These are phyloP conservation scores for Cytospora mali DNA, from an alignment of 2,329 filamentous ascomycete species.

Conservation along the genomic window DNA sequence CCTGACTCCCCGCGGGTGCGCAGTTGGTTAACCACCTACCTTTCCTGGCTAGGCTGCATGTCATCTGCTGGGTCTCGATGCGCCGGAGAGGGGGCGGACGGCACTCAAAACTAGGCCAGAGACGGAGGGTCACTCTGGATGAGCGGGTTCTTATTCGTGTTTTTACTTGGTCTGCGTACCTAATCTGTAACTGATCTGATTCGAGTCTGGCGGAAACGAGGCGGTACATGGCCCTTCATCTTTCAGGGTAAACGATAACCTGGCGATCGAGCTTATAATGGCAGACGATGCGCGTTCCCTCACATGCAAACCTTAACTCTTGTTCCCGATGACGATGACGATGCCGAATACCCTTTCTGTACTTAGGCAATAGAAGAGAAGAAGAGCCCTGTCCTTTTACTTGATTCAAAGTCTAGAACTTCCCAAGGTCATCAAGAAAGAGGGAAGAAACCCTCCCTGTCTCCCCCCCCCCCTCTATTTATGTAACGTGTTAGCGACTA, in stretches of 20 bases:
- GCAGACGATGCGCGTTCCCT: no score
- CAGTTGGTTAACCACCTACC: conserved; percentile 19
- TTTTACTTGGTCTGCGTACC: not conserved
- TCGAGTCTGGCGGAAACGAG: not conserved
- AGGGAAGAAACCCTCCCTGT: not conserved
- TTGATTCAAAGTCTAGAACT: no score
- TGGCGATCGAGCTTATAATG: not conserved
- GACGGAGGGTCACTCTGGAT: conserved; percentile 22
- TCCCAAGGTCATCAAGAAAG: not conserved
- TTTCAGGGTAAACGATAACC: not conserved
- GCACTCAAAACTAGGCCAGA: conserved; percentile 22
- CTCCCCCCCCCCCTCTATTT: not conserved
- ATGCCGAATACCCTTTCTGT: not conserved
- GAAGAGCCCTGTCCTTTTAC: no score
- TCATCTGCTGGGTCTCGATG: conserved; percentile 11
- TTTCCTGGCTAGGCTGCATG: conserved; percentile 18
- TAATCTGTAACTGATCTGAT: conserved; percentile 1
- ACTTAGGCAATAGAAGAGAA: not conserved
- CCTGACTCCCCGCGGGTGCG: conserved; percentile 6
- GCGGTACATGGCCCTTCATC: no score
- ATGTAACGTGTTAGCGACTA: conserved; percentile 16
- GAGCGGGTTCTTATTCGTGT: not conserved
- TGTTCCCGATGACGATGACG: not conserved
- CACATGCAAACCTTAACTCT: not conserved
- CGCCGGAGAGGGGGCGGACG: conserved; percentile 11